Conservation (phyloP, 305 asterid species). For the Lippia alba region DNA sequence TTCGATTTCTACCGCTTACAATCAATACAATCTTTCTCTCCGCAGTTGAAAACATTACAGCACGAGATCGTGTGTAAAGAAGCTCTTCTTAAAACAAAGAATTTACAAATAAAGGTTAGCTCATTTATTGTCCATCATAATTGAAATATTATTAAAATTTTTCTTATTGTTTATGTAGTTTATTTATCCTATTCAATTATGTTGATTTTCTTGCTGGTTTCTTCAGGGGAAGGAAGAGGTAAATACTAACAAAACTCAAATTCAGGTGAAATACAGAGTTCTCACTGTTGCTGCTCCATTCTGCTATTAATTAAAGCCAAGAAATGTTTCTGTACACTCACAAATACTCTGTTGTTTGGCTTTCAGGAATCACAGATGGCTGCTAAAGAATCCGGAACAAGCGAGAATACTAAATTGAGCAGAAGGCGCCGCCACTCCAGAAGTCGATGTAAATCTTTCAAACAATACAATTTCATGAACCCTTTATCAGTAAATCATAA, state of each 20-base stretch:
- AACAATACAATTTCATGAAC: not conserved
- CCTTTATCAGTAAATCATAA: not conserved
- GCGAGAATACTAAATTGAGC: slow-evolving; percentile 40
- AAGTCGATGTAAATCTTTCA: slow-evolving; percentile 66
- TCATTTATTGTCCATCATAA: slow-evolving; percentile 8
- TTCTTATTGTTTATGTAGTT: not conserved
- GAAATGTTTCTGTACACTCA: not conserved
- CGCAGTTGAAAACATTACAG: slow-evolving; percentile 69
- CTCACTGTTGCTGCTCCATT: not conserved
- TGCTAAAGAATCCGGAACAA: slow-evolving; percentile 38
- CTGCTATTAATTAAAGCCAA: not conserved
- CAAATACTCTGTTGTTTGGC: not conserved
- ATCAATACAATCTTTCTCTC: slow-evolving; percentile 2
- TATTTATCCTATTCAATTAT: slow-evolving; percentile 14
- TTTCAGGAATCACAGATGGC: slow-evolving; percentile 46
- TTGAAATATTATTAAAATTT: not conserved
- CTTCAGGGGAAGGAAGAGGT: slow-evolving; percentile 46
- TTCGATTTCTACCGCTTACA: not conserved
- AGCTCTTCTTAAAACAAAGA: slow-evolving; percentile 64
- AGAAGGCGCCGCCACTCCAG: slow-evolving; percentile 56
- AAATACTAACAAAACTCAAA: slow-evolving; percentile 25
- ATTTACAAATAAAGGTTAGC: slow-evolving; percentile 48
- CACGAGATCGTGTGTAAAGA: slow-evolving; percentile 82
- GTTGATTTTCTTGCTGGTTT: slow-evolving; percentile 20
- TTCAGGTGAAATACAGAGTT: slow-evolving; percentile 39